Base-by-base conservation (phyloP, 345 rosid genomes). In the Arabidopsis arenosa region DNA sequence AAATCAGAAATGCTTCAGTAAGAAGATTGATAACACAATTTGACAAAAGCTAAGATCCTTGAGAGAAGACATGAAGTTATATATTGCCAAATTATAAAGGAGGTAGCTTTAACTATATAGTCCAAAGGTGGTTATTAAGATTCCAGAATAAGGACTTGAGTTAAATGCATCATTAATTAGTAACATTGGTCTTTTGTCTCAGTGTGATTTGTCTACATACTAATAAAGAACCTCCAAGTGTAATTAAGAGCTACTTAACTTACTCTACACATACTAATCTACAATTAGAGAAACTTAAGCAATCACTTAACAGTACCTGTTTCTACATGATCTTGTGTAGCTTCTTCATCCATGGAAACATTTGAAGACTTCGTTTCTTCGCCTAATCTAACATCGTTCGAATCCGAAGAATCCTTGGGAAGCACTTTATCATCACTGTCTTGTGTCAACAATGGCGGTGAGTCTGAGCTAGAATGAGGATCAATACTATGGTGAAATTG, bases 281-380 rank as follows among this genome's bases (percentile, higher is more conserved):
- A 56, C 39, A 13, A 55, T 12, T 26, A 40, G 18, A 63, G 36
- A 43, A 63, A 61, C 40, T 10, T 30, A 39, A 62, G 51, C 40
- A n/a, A 61, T 30, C 61, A 40, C 11, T 39, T 9, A 9, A 39
- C 55, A 30, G 41, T 73, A 88, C 96, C 92, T 79, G 88, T 60
- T 45, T 77, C 79, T 75, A 71, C 86, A 45, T 84, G 80, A 85
- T 66, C 73, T 44, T 48, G 72, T 67, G 64, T 49, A 40, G 49
- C 64, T 79, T 75, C 68, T 68, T 54, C 73, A 47, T 43, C 63
- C 9, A 55, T 54, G 5, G 76, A 64, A 66, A 75, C 53, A 68
- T 76, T 17, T 35, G 84, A 60, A 63, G 77, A 49, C 60, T 44
- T 48, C 58, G 56, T 79, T 45, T 72, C 81, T 40, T 70, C 78